Evolutionary conservation across 73 alveolate species (phyloP), one percentile per base, ranked within the genome.

Genomic region (Blepharisma japonicum): DNA sequence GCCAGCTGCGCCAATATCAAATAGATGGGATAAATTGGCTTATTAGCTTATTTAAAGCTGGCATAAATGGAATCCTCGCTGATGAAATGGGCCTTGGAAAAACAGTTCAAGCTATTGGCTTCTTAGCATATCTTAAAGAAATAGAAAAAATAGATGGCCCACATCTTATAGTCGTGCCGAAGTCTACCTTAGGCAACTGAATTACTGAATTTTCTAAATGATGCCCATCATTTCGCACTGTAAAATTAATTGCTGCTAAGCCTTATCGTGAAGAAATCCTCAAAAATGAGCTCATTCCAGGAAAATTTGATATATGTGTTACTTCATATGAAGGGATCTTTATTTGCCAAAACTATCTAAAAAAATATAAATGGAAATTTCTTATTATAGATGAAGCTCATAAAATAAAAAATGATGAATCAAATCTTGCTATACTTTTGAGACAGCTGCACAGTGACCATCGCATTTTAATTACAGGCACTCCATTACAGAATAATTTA

Each of bases 11-110:
- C 79, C 38, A 27, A 25, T 77, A 88, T 71, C 81, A 88, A 71
- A 6, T 88, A 42, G 91, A 88, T 55, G 87, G 92, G 14, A 81
- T 87, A 8, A 87, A 87, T 76, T 87, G 94, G 94, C 83, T 87
- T 56, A 72, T 72, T 32, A 66, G 72, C 56, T 47, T 87, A 55
- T 96, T 90, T 84, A 97, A 94, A 56, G 90, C 94, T 68, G 98
- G 98, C 20, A 92, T 97, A 23, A 97, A 97, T 84, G 99, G 99
- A 8, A 97, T 97, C 53, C 82, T 97, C 21, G 99, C 99, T 5
- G 99, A 97, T 89, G 99, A 97, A 79, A 97, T 97, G 99, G 99
- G 99, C 1, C 89, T 97, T 6, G 99, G 99, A 38, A 97, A 97
- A 80, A 97, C 99, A 9, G 94, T 97, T 23, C 92, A 97, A 91